Evolutionary conservation across 2,329 filamentous ascomycete genomes (phyloP), one percentile per base, ranked within the genome.

Genomic region (Aspergillus pseudoviridinutans): DNA sequence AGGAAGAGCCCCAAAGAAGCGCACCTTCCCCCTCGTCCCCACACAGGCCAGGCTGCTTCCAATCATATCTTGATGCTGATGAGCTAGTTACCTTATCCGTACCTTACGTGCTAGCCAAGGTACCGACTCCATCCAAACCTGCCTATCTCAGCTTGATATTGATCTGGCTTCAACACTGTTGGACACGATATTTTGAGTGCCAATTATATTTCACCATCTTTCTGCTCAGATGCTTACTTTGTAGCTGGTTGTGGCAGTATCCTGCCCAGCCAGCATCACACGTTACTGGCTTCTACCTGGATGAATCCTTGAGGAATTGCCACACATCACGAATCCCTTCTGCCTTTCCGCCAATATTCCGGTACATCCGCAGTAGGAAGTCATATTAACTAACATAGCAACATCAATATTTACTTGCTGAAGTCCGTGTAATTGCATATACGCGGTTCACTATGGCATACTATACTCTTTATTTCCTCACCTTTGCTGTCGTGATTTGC

Each of bases 391-490:
- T 28, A 20, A 44, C 27, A 50, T 52, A 29, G n/a, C 24, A 25
- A 25, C 42, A 57, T 32, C 35, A 35, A 28, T 35, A 35, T 17
- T 56, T 25, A 49, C 20, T 54, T 53, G 24, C 25, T 41, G 29
- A 5, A 54, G 41, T 35, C 55, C 49, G 49, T 46, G 29, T 46
- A 53, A 32, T 8, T 24, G 29, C 28, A 46, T 51, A 24, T 46
- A 24, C 29, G 25, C 29, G 9, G 57, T 67, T 67, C 72, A 76
- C 66, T 65, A 96, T 95, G 91, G 82, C 79, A 61, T 94, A 71
- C 61, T 66, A 92, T 79, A 73, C 95, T 62, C 84, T 96, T 78
- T 96, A 92, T 79, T 86, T 84, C 66, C 74, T 92, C 63, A 85
- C 85, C 69, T 83, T 96, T 72, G 74, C 88, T 66, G 82, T 89